Percentiles rank a stretch among this genome's conserved stretches.
phyloP scores from a whole-genome alignment of 305 asterid genomes.

The Ilex paraguariensis region DNA sequence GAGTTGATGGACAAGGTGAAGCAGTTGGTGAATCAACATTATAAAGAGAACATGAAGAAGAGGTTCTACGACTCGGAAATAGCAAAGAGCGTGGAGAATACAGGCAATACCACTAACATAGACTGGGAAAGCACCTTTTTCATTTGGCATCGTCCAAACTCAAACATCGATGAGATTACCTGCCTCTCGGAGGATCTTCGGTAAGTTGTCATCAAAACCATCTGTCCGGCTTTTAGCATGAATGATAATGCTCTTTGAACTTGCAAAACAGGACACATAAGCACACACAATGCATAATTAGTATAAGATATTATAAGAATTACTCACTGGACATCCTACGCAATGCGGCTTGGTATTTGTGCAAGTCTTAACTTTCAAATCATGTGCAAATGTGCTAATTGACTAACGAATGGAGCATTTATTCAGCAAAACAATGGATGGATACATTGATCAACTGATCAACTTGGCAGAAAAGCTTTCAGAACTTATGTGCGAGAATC shows the following conservation, averaged over 20 bases:
- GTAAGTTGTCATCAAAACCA: slow-evolving; percentile 28
- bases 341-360: no score
- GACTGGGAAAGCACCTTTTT: slow-evolving; percentile 88
- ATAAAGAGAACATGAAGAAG: slow-evolving; percentile 51
- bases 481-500: slow-evolving; percentile 69
- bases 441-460: slow-evolving; percentile 54
- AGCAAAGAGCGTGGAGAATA: slow-evolving; percentile 41
- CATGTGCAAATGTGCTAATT: background rate
- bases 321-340: background rate
- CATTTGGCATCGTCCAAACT: slow-evolving; percentile 63
- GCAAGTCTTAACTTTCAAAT: no score
- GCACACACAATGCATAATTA: background rate
- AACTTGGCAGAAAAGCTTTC: slow-evolving; percentile 65
- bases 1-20: slow-evolving; percentile 60
- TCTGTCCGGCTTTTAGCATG: no score
- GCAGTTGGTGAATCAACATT: slow-evolving; percentile 50
- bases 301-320: background rate
- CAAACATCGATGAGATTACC: slow-evolving; percentile 42
- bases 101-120: slow-evolving; percentile 22
- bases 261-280: background rate
- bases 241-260: no score
- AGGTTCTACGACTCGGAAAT: slow-evolving; percentile 47
- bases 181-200: slow-evolving; percentile 46
- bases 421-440: slow-evolving; percentile 55
- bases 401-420: slow-evolving; percentile 13